Evolutionary conservation across 768 basidiomycete genomes (phyloP), one percentile per base, ranked within the genome.

Genomic region (Porpolomopsis calyptriformis): DNA sequence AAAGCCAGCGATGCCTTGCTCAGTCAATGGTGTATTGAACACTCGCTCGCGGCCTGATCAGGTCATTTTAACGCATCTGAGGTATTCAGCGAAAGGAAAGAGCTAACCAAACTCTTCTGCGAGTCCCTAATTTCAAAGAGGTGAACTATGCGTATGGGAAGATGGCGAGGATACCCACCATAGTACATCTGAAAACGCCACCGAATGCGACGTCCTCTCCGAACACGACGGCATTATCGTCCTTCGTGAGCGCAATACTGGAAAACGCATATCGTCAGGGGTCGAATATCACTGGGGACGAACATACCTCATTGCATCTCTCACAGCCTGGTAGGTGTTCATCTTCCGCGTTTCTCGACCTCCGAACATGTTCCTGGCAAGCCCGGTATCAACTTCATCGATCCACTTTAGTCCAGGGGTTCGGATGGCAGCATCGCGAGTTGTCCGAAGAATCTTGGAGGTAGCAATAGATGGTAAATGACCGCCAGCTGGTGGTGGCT

Each of bases 1-100:
- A 57, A 96, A 96, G 12, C 92, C 92, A 25, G 86, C 91, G 47
- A 97, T 94, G 7, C 92, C 92, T 63, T 91, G 89, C 56, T 91
- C 89, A 1, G 86, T 88, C 44, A 96, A 62, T 2, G 92, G 92
- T 0, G 92, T 97, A 61, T 97, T 96, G 64, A 97, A 96, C 38
- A 97, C 89, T 35, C 92, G 80, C 60, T 94, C 90, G 40, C 80
- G 77, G 19, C 90, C 88, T 91, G 54, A 18, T 18, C 24, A 51
- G 9, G 6, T 9, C 46, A 41, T 41, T 41, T 53, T 22, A 54
- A 14, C 20, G 48, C 34, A n/a, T 11, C 19, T 25, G 29, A 19
- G 45, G n/a, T 19, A 41, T 24, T 11, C 12, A 4, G 36, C 14
- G 19, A 11, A 44, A 27, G 35, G 19, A 29, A 40, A 63, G 78